These are phyloP conservation scores for Penstemon davidsonii DNA, from an alignment of 257 asterid genomes.

Conservation along the genomic window DNA sequence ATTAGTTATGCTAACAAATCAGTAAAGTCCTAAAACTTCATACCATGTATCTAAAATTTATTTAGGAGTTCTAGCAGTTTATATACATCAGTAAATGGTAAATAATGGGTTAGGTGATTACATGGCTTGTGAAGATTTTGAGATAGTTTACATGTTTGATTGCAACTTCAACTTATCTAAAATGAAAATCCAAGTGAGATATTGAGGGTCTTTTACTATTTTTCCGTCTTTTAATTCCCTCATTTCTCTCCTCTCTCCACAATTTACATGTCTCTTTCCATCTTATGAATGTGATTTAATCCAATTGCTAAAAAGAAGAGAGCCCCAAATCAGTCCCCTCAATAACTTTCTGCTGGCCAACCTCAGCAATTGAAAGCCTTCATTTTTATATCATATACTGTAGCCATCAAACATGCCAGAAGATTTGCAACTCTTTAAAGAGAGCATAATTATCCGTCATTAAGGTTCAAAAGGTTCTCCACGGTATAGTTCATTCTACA, in stretches of 20 bases:
- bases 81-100: not conserved
- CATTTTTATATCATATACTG: not conserved
- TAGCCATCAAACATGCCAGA: slow-evolving; percentile 12
- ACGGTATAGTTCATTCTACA: not conserved
- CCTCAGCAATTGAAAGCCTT: not conserved
- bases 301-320: not conserved
- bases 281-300: not conserved
- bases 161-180: slow-evolving; percentile 1
- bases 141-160: not conserved
- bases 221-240: not conserved
- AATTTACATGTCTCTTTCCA: slow-evolving; percentile 5
- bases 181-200: not conserved
- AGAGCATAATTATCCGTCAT: slow-evolving; percentile 10
- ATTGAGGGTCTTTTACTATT: not conserved
- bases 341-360: not conserved
- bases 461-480: not conserved
- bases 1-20: not conserved
- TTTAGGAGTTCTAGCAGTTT: not conserved
- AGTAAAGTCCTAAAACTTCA: slow-evolving; percentile 9
- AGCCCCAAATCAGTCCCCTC: slow-evolving; percentile 3
- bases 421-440: slow-evolving; percentile 1
- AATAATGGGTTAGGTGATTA: not conserved
- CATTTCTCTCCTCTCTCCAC: not conserved
- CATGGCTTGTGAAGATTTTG: slow-evolving; percentile 1
- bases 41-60: not conserved